Base-by-base conservation (phyloP, 2,329 filamentous ascomycete species). In the Didymella segeticola region DNA sequence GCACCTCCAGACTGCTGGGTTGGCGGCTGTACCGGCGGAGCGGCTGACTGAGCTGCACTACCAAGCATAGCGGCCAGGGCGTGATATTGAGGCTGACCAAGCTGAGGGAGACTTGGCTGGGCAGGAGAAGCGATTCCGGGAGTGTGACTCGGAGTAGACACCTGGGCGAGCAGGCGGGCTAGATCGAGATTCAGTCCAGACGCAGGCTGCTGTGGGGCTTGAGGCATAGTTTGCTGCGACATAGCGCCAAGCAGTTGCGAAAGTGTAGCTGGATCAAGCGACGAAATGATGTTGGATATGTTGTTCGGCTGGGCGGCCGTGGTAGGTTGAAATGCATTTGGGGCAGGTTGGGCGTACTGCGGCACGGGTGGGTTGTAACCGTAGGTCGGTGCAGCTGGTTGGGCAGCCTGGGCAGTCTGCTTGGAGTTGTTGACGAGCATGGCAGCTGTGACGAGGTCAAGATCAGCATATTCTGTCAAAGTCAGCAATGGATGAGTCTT, bases 341-440 rank as follows among this genome's bases (percentile, higher is more conserved):
- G 54, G 19, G 66, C 66, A 46, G 63, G 70, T 62, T 72, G 71
- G 64, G 72, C 43, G 66, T 71, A 53, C 17, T 60, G 61, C 66
- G 58, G 64, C 22, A 54, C 29, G 8, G 51, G 22, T 15, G 39
- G 33, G 36, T 58, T 57, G 47, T 69, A 68, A 23, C 60, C 63
- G 45, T 68, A 70, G 2, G 63, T 43, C 61, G 72, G 63, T 20
- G 58, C 59, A 29, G 63, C 70, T 65, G 66, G 65, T 68, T 68
- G 76, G 7, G 66, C 65, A 14, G 67, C 61, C 38, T 66, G 67
- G 6, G 77, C 67, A 20, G 71, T 79, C 58, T 81, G 75, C 72
- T 90, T 93, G 45, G 88, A 85, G 53, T 91, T 85, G 34, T 88
- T 73, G 52, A 96, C 89, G 14, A 98, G 84, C 63, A 96, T 90